These are phyloP conservation scores for Aspergillus unguis DNA, from an alignment of 2,329 filamentous ascomycete species.

Conservation along the genomic window DNA sequence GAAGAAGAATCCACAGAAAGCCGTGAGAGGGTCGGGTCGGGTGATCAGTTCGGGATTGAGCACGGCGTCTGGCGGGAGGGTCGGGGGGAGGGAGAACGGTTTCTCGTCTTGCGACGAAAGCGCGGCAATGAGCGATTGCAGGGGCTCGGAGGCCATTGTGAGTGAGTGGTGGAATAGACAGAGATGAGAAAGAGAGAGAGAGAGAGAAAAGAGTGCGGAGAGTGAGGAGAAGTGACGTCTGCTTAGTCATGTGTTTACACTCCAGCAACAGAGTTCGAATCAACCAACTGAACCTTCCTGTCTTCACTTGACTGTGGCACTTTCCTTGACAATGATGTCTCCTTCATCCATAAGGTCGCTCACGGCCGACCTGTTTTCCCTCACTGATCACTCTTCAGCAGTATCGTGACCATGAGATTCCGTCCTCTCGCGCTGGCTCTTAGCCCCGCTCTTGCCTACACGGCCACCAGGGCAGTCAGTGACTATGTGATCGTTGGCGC, in stretches of 20 bases:
- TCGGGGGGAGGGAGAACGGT: neutral
- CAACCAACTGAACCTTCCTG: no score
- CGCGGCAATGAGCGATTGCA: neutral
- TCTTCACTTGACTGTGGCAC: no score
- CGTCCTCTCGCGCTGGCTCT: neutral
- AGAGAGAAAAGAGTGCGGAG: no score
- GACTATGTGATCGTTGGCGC: slow-evolving; percentile 32
- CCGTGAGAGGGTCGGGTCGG: slow-evolving; percentile 25
- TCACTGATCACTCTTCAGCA: neutral
- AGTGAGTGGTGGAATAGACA: no score
- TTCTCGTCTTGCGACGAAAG: neutral
- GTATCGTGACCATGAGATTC: neutral
- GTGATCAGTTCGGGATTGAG: slow-evolving; percentile 26
- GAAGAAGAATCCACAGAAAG: slow-evolving; percentile 29
- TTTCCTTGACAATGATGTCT: no score
- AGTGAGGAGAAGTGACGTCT: no score
- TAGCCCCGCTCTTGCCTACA: neutral
- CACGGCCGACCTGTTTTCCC: no score
- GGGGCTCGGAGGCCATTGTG: slow-evolving; percentile 7
- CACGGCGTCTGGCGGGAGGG: slow-evolving; percentile 1
- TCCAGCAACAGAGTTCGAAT: no score
- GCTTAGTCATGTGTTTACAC: no score
- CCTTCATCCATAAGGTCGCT: no score
- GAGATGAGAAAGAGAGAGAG: no score
- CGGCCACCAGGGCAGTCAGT: neutral